phyloP scores from a whole-genome alignment of 345 rosid species.

The Populus davidiana region DNA sequence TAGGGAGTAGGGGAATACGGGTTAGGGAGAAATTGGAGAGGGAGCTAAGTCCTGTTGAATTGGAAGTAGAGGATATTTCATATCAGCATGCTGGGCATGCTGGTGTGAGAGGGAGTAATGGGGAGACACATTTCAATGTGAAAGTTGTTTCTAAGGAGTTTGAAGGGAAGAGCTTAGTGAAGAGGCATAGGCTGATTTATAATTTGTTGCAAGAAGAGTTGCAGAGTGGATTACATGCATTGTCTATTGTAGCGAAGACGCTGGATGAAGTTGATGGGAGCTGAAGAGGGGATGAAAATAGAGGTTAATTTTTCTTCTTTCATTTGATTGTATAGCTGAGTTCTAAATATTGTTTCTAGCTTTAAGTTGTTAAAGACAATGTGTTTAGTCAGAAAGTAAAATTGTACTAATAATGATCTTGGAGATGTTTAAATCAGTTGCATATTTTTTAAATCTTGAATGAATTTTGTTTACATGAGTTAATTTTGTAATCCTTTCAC shows the following conservation, averaged over 20 bases:
- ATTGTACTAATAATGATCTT: not conserved
- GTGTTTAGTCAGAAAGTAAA: not conserved
- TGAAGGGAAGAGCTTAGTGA: slow-evolving; percentile 87
- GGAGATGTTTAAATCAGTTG: not conserved
- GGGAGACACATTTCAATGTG: slow-evolving; percentile 84
- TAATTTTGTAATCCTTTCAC: not conserved
- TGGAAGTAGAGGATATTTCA: slow-evolving; percentile 78
- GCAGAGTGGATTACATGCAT: slow-evolving; percentile 75
- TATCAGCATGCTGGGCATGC: slow-evolving; percentile 96
- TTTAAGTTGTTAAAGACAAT: not conserved
- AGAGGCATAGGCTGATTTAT: slow-evolving; percentile 80
- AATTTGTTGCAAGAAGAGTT: slow-evolving; percentile 75
- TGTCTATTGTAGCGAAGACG: slow-evolving; percentile 84
- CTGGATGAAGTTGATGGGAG: slow-evolving; percentile 53
- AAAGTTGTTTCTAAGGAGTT: slow-evolving; percentile 74
- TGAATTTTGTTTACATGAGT: not conserved
- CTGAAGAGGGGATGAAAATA: slow-evolving; percentile 12
- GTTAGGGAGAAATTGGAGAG: slow-evolving; percentile 66
- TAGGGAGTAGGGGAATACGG: slow-evolving; percentile 66
- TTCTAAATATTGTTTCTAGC: not conserved
- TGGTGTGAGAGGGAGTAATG: slow-evolving; percentile 71
- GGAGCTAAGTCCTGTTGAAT: slow-evolving; percentile 61
- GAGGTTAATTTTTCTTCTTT: slow-evolving; percentile 18
- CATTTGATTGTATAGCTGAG: not conserved
- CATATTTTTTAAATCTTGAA: not conserved